Percentiles rank a stretch among this genome's conserved stretches.
These are phyloP conservation scores for Lodderomyces pseudojiufengensis DNA, from an alignment of 1,139 yeast species.

Conservation along the genomic window DNA sequence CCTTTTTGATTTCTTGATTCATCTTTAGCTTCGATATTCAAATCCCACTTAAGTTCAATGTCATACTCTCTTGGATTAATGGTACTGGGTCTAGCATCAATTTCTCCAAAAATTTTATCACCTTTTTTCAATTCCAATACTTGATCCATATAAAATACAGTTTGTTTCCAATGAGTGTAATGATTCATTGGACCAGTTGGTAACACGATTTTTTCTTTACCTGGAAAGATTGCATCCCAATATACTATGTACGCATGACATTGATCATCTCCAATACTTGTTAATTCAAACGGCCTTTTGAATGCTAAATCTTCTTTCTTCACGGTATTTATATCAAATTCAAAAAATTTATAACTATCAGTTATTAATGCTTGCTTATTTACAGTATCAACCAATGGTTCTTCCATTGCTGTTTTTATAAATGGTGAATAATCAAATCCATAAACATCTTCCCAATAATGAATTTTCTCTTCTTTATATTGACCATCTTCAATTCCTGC, in stretches of 20 bases:
- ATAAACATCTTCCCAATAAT: constrained; percentile 95
- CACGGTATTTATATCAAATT: constrained; percentile 87
- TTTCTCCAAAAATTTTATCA: constrained; percentile 66
- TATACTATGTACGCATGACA: constrained; percentile 90
- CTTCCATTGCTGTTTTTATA: constrained; percentile 74
- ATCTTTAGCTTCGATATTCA: constrained; percentile 52
- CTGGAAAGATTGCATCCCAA: constrained; percentile 88
- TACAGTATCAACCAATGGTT: constrained; percentile 93
- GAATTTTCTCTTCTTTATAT: constrained; percentile 88
- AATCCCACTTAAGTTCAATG: constrained; percentile 58
- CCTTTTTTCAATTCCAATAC: constrained; percentile 77
- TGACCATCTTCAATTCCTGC: constrained; percentile 96
- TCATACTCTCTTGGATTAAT: constrained; percentile 83
- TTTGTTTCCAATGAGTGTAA: constrained; percentile 96
- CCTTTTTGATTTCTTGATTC: constrained; percentile 54
- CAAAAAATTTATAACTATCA: constrained; percentile 64
- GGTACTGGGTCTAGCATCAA: constrained; percentile 74
- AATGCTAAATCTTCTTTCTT: constrained; percentile 80
- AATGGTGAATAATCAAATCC: constrained; percentile 89
- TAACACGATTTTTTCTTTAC: constrained; percentile 58
- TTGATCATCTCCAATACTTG: constrained; percentile 73
- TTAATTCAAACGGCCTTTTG: constrained; percentile 59
- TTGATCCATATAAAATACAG: constrained; percentile 86
- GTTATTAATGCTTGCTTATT: constrained; percentile 77
- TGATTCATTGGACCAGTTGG: constrained; percentile 80